Base-by-base conservation (phyloP, 1,139 yeast genomes). In the Scheffersomyces illinoinensis region DNA sequence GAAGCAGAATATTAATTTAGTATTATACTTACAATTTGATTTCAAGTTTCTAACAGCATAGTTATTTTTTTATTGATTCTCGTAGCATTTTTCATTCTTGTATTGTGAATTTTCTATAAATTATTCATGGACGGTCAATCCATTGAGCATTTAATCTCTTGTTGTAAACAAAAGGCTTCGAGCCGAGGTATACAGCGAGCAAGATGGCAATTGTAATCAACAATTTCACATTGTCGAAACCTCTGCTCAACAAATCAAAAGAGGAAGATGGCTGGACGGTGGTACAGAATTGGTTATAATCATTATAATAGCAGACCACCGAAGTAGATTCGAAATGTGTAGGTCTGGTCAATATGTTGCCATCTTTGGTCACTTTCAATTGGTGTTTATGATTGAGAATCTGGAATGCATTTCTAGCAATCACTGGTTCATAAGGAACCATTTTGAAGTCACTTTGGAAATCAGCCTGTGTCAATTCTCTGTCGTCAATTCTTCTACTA, bases 241-340 rank as follows among this genome's bases (percentile, higher is more conserved):
- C 81, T 54, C 82, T 78, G 53, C 88, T 83, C 68, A 93, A 82
- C 60, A 87, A 79, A 73, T 95, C 99, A 74, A 91, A 93, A 55
- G 93, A 91, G 57, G 85, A 84, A 0, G 97, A 91, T 1, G 98
- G 98, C 57, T 90, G 85, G 23, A 90, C 80, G 57, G 87, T 79
- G 0, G 96, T 88, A 70, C 93, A 91, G 75, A 90, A 93, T 21
- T 90, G 74, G 69, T 91, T 97, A 33, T 73, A 68, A 51, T 81
- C 76, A 48, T 91, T 92, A 57, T 84, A 76, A 24, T 85, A 83
- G 63, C 96, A 88, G 1, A 93, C 83, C 48, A 90, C 79, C 2
- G 89, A 79, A 0, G 98, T 92, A 1, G 97, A 90, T 72, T 95
- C 99, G 59, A 92, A 77, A 53, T 85, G 82, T 0, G 98, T 89